Conservation (phyloP, 148 eudicot species). For the Rhododendron williamsianum region DNA sequence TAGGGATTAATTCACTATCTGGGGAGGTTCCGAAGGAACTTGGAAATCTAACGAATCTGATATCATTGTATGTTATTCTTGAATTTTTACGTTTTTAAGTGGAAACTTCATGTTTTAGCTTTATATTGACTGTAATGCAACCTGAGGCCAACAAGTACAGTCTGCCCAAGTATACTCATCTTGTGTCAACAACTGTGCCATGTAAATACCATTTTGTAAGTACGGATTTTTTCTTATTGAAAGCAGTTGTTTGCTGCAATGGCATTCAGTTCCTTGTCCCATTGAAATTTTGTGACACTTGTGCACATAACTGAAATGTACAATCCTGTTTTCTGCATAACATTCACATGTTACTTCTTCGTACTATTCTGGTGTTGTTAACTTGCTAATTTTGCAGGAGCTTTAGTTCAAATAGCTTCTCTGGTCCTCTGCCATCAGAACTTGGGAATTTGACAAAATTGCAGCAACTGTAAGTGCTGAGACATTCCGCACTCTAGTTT, state of each 20-base stretch:
- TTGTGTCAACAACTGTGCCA: no score
- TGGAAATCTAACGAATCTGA: neutral
- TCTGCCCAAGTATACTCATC: no score
- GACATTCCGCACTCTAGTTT: neutral
- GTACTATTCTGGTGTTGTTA: neutral
- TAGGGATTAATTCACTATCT: neutral
- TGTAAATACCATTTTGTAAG: no score
- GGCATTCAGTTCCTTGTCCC: no score
- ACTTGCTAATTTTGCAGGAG: conserved; percentile 32
- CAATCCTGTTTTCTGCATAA: neutral
- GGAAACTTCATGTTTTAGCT: neutral
- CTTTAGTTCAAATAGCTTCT: conserved; percentile 53
- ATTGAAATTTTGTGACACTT: neutral
- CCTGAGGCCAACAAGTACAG: neutral
- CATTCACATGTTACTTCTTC: neutral
- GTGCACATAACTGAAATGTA: neutral
- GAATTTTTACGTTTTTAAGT: neutral
- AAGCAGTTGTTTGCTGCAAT: no score
- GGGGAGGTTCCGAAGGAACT: neutral
- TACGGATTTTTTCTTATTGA: no score
- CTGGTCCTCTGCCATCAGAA: conserved; percentile 72
- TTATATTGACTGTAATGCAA: neutral
- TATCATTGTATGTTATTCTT: neutral
- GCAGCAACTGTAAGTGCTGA: conserved; percentile 46
- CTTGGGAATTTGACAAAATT: conserved; percentile 52